Base-by-base conservation (phyloP, 805 yeast genomes). In the Saccharomycopsis schoenii region DNA sequence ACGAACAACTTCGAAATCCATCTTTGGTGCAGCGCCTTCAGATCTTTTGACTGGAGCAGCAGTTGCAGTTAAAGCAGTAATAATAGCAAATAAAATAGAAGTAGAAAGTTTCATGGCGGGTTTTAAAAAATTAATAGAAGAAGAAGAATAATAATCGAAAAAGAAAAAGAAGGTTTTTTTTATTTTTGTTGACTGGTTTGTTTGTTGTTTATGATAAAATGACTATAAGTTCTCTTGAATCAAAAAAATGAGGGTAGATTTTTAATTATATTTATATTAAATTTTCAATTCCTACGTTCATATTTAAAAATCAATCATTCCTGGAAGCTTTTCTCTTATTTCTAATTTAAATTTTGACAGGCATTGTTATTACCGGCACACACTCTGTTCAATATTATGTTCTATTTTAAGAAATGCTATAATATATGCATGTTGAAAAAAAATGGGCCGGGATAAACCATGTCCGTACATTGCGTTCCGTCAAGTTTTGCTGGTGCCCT, bases 1-100 rank as follows among this genome's bases (percentile, higher is more conserved):
- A 51, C 60, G 60, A 24, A 58, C 52, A 34, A 59, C 61, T 8
- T 52, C 34, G 34, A 62, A 62, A 34, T 59, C 60, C 55, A 62
- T 42, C 52, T 41, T 50, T 56, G 59, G 61, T 34, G 61, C 56
- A 19, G n/a, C 19, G 25, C 55, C 42, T 21, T 59, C 4, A 2
- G 39, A 29, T 54, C 56, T 58, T 19, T 59, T 57, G 17, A 59
- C 57, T 37, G 62, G 62, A 50, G 41, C 57, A 50, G 61, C 61
- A 37, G 60, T 21, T 14, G 55, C 36, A 14, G 61, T 24, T 24
- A 57, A 57, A 39, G 56, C 47, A 39, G 57, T 21, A 29, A 61
- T 19, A 24, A 60, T 51, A 4, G 57, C 1, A 2, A 60, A 39
- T 51, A 60, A 56, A 57, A 40, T 24, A 52, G 62, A 25, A 19